phyloP scores from a whole-genome alignment of 495 filamentous ascomycete species.

The Cercophora newfieldiana region DNA sequence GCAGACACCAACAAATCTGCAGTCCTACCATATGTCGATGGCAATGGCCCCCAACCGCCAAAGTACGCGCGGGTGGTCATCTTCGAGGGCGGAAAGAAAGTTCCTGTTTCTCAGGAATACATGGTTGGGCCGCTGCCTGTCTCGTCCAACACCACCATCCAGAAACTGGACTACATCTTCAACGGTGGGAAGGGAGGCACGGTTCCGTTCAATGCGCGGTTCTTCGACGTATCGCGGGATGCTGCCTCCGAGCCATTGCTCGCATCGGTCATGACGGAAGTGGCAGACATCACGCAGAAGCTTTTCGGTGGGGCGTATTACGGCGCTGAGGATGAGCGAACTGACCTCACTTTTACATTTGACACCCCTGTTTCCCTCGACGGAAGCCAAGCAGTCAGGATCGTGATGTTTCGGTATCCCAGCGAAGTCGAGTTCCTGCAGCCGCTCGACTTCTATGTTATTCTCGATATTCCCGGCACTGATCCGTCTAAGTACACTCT shows the following conservation, averaged over 20 bases:
- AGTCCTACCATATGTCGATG: constrained; percentile 49
- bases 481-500: constrained; percentile 38
- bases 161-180: constrained; percentile 48
- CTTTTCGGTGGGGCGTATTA: constrained; percentile 37
- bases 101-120: constrained; percentile 50
- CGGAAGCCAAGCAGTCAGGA: constrained; percentile 31
- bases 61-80: constrained; percentile 53
- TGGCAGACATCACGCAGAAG: constrained; percentile 38
- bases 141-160: constrained; percentile 34
- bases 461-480: constrained; percentile 41
- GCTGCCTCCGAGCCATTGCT: constrained; percentile 33
- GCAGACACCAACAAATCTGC: constrained; percentile 53
- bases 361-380: constrained; percentile 37
- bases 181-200: constrained; percentile 37
- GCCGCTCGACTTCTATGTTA: constrained; percentile 41
- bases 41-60: constrained; percentile 36
- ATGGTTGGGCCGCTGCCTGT: constrained; percentile 53
- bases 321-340: constrained; percentile 30
- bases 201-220: constrained; percentile 39
- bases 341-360: constrained; percentile 30
- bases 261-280: constrained; percentile 32
- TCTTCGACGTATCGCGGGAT: constrained; percentile 34
- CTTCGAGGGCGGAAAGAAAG: constrained; percentile 41
- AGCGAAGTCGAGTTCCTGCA: constrained; percentile 35
- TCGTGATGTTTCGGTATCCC: constrained; percentile 39